Evolutionary conservation across 2,329 filamentous ascomycete genomes (phyloP), one percentile per base, ranked within the genome.

Genomic region (Chrysoporthe cubensis): DNA sequence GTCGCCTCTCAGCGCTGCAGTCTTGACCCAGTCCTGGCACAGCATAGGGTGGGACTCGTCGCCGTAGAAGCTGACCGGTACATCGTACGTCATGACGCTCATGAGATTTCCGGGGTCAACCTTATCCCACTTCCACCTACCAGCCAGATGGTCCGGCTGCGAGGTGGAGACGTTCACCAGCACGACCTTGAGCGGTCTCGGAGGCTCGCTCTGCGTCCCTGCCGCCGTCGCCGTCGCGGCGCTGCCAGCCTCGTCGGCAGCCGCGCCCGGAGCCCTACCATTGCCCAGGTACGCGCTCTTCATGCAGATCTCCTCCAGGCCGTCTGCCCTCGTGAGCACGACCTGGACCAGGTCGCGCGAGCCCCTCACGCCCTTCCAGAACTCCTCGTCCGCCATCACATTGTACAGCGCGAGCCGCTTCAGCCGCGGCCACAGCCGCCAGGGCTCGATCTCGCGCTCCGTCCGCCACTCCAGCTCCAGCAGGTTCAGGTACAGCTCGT

Each of bases 341-440:
- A 85, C 73, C 14, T 78, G 79, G 40, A 80, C 76, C 52, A 85
- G 73, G 43, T 73, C 70, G 7, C 75, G 68, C 67, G 81, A 74
- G 43, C 74, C 74, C 18, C 78, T 79, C 62, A 83, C 74, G 59
- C 76, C 75, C 71, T 73, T 75, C 79, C 80, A 82, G 43, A 82
- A 74, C 74, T 73, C 54, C 13, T 46, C 76, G 65, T 79, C 76
- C 11, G 76, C 77, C 68, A 79, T 76, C 3, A 78, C 79, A 32
- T 79, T 78, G 69, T 83, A 84, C 21, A 86, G 74, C 48, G 78
- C 79, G 18, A 86, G 74, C 1, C 76, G 77, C 72, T 74, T 75
- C 34, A 85, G 75, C 4, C 78, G 75, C 8, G 78, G 79, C 81
- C 82, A 85, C 11, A 77, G 65, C 44, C 75, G 75, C 83, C 83